Evolutionary conservation across 176 grass and related monocot species (phyloP).

Genomic region (Carex cristatella): DNA sequence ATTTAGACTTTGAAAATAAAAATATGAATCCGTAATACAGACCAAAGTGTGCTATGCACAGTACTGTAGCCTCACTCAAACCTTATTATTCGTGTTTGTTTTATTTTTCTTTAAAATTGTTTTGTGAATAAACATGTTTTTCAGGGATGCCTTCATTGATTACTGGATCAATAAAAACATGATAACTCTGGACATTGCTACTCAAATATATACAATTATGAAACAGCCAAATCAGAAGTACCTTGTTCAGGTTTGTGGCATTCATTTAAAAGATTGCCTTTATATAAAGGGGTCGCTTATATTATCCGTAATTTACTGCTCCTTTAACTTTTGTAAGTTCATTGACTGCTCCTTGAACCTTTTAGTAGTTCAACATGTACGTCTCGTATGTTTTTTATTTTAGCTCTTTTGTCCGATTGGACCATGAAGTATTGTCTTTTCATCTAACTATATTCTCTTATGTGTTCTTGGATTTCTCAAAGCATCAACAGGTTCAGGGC

Average conservation of each 20-base stretch:
- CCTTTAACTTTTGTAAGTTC: conserved; percentile 7
- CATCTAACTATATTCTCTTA: neutral
- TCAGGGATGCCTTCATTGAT: conserved; percentile 77
- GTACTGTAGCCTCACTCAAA: neutral
- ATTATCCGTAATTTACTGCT: neutral
- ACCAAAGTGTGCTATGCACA: too few relatives aligned
- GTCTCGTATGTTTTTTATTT: neutral
- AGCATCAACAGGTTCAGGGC: neutral
- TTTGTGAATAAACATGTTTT: conserved; percentile 19
- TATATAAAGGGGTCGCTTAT: neutral
- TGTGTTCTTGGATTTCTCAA: neutral
- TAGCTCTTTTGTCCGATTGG: neutral
- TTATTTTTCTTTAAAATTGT: neutral
- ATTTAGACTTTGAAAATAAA: too few relatives aligned
- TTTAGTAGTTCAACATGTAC: conserved; percentile 1
- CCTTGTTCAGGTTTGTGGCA: conserved; percentile 57
- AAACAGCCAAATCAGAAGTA: conserved; percentile 60
- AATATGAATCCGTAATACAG: too few relatives aligned
- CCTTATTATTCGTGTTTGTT: neutral
- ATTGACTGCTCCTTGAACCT: neutral
- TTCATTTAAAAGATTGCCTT: neutral
- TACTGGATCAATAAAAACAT: conserved; percentile 90
- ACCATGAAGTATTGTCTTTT: neutral
- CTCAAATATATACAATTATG: conserved; percentile 74
- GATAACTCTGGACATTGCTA: conserved; percentile 71